Percentiles rank a stretch among this genome's conserved stretches.
These are phyloP conservation scores for Eragrostis nindensis DNA, from an alignment of 176 grass and related monocot species.

Conservation along the genomic window DNA sequence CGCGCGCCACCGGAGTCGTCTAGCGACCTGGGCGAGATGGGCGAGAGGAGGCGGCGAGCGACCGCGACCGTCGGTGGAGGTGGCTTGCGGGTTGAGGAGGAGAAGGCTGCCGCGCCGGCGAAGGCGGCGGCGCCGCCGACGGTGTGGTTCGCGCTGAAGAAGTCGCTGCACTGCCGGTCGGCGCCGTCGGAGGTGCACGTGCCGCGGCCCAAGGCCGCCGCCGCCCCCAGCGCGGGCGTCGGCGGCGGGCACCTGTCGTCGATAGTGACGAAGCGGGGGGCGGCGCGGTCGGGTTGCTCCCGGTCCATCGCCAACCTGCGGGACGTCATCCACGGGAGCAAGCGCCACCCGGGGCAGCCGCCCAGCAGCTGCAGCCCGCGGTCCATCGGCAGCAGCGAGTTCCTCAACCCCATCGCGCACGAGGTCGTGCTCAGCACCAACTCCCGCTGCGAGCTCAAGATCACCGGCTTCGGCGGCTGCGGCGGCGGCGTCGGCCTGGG, in stretches of 20 bases:
- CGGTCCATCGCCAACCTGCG: conserved; percentile 92
- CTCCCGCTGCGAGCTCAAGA: conserved; percentile 92
- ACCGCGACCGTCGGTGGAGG: background rate
- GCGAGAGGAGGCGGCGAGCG: conserved; percentile 48
- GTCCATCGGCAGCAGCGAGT: conserved; percentile 97
- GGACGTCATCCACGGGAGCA: conserved; percentile 98
- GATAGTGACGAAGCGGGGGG: conserved; percentile 64
- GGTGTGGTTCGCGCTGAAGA: conserved; percentile 90
- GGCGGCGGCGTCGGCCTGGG: background rate
- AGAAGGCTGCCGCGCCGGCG: conserved; percentile 28
- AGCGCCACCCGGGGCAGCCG: conserved; percentile 78
- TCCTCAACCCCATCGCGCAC: conserved; percentile 95
- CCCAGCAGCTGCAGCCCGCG: conserved; percentile 87
- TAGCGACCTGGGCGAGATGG: conserved; percentile 28
- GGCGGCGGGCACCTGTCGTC: conserved; percentile 43
- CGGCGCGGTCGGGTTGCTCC: conserved; percentile 76
- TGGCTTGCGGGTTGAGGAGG: background rate
- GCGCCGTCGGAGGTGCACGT: conserved; percentile 86
- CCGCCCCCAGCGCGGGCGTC: background rate
- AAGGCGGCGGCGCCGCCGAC: conserved; percentile 53
- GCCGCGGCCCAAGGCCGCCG: conserved; percentile 56
- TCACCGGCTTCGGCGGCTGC: conserved; percentile 64
- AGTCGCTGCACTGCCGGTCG: conserved; percentile 91
- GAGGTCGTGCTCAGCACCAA: conserved; percentile 96
- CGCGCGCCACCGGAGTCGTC: background rate